Evolutionary conservation across 371 early-diverging fungal species (phyloP), one percentile per base, ranked within the genome.

Genomic region (Mortierella sp.): DNA sequence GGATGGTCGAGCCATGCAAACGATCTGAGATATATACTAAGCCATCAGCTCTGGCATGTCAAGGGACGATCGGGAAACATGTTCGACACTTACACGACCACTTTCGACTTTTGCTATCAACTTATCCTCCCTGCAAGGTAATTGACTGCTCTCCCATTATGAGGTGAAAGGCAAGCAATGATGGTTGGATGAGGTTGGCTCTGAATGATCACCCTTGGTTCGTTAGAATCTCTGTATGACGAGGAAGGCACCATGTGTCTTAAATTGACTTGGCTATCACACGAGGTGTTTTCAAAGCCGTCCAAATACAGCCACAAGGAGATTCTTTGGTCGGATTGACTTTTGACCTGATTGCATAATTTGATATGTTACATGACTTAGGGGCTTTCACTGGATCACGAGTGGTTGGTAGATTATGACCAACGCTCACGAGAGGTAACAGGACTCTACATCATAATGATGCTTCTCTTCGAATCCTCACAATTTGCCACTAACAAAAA

Each of bases 31-130:
- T 70, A 2, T 91, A 88, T 72, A 86, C 86, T 0, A 73, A 71
- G 13, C 76, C 76, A 6, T 91, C 92, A 0, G 59, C 32, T 1
- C 77, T 89, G n/a, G 86, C 90, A 42, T 89, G 90, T n/a, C 84
- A 85, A 7, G 88, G 90, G 53, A 89, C 92, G 13, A 86, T 90
- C 13, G 92, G 92, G 28, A 91, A 92, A 71, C 92, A 92, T 67
- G 86, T 89, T 22, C 86, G 87, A 22, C 86, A 87, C 61, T 35
- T 84, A 31, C 82, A 83, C 37, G 86, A 85, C 61, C 86, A 87
- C 51, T 87, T 75, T 63, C 73, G 84, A 7, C 61, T 85, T 23
- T 61, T 85, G 17, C 59, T 85, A 32, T 53, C 77, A 1, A 66
- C 73, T 2, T 78, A 62, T 31, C 79, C 57, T 12, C 69, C 65